Evolutionary conservation across 2,329 filamentous ascomycete genomes (phyloP).

Genomic region (Fusarium secorum): DNA sequence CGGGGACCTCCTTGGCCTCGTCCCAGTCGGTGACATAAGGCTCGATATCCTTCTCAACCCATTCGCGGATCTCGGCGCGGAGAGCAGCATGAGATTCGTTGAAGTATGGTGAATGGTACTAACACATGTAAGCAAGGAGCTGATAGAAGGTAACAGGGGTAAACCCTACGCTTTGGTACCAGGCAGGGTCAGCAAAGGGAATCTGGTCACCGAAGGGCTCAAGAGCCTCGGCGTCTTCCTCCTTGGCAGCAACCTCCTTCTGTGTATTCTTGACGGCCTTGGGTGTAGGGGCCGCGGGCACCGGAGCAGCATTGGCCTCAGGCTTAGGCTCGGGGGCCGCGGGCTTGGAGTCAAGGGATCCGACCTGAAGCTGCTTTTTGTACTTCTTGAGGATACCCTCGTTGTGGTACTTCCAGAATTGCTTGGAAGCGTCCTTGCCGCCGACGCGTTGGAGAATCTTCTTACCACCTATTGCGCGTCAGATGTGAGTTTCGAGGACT

Average conservation of each 20-base stretch:
- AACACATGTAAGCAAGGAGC: slow-evolving; percentile 11
- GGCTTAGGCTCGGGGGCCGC: slow-evolving; percentile 85
- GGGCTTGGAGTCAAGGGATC: slow-evolving; percentile 89
- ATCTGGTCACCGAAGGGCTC: slow-evolving; percentile 87
- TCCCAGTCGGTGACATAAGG: slow-evolving; percentile 96
- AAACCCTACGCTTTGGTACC: slow-evolving; percentile 89
- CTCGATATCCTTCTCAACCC: slow-evolving; percentile 89
- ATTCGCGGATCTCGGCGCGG: slow-evolving; percentile 88
- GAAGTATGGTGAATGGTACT: slow-evolving; percentile 97
- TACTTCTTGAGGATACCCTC: slow-evolving; percentile 91
- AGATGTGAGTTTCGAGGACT: slow-evolving; percentile 5
- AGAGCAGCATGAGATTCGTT: slow-evolving; percentile 93
- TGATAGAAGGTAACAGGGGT: neutral
- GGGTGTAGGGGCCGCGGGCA: slow-evolving; percentile 46
- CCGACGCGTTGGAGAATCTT: slow-evolving; percentile 70
- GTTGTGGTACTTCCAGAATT: slow-evolving; percentile 82
- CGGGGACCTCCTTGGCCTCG: slow-evolving; percentile 88
- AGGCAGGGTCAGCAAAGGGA: slow-evolving; percentile 89
- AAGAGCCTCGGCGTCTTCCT: slow-evolving; percentile 73
- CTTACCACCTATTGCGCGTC: slow-evolving; percentile 60
- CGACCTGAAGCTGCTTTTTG: slow-evolving; percentile 76
- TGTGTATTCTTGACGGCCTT: slow-evolving; percentile 46
- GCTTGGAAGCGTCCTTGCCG: slow-evolving; percentile 72
- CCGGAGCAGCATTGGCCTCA: slow-evolving; percentile 59
- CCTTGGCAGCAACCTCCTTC: slow-evolving; percentile 55